A percentile compares a stretch with the other conserved stretches of the same genome.
Evolutionary conservation across 2,329 filamentous ascomycete genomes (phyloP).

Genomic region (Fusarium caatingaense): DNA sequence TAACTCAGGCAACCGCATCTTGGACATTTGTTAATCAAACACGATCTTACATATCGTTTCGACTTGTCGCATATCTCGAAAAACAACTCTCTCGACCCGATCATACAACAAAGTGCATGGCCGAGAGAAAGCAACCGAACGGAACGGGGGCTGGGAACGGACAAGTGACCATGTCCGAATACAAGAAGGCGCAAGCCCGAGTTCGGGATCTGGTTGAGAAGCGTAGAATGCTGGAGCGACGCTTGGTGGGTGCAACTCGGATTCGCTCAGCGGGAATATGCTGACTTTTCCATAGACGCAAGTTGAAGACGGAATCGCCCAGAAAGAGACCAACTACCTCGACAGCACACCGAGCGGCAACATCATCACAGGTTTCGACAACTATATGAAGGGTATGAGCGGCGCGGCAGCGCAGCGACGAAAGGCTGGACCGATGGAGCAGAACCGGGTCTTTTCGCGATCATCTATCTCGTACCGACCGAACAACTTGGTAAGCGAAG

Average conservation of each 20-base stretch:
- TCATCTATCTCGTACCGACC: constrained; percentile 72
- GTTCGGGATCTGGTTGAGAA: constrained; percentile 62
- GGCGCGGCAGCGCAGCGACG: constrained; percentile 72
- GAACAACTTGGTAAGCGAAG: constrained; percentile 50
- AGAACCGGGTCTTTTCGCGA: constrained; percentile 78
- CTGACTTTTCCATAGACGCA: constrained; percentile 48
- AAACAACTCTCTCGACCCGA: neutral
- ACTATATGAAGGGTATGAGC: constrained; percentile 90
- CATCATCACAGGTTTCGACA: constrained; percentile 97
- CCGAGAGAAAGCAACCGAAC: constrained; percentile 49
- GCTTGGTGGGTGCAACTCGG: constrained; percentile 49
- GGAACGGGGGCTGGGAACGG: constrained; percentile 43
- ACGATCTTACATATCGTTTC: constrained; percentile 4
- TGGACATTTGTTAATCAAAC: constrained; percentile 13
- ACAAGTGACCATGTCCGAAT: constrained; percentile 57
- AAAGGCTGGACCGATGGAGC: constrained; percentile 73
- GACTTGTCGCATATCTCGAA: neutral
- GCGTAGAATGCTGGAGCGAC: constrained; percentile 53
- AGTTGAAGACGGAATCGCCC: constrained; percentile 82
- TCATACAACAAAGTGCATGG: constrained; percentile 43
- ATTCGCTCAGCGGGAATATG: constrained; percentile 47
- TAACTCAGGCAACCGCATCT: constrained; percentile 6
- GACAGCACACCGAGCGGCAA: constrained; percentile 91
- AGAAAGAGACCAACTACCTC: constrained; percentile 87
- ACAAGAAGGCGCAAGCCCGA: constrained; percentile 62